These are phyloP conservation scores for Austroboletus eburneus DNA, from an alignment of 768 basidiomycete genomes.

Conservation along the genomic window DNA sequence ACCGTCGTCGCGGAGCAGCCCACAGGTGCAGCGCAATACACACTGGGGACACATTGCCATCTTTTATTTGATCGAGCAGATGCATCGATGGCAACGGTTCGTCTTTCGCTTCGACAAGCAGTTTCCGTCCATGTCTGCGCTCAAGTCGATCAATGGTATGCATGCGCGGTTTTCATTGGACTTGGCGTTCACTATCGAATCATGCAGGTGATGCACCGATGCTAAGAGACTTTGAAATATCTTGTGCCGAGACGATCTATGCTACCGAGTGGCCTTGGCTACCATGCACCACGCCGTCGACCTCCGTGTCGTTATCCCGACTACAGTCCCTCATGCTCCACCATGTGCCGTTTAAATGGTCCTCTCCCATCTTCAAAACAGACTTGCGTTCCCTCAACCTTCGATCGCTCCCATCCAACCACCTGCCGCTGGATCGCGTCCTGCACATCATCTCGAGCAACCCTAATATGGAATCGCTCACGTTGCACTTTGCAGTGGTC, in stretches of 20 bases:
- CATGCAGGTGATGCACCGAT: slow-evolving; percentile 64
- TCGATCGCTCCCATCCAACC: slow-evolving; percentile 58
- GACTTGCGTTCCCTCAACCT: slow-evolving; percentile 57
- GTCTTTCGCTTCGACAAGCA: slow-evolving; percentile 77
- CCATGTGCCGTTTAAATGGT: slow-evolving; percentile 74
- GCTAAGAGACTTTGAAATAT: slow-evolving; percentile 73
- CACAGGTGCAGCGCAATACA: slow-evolving; percentile 43
- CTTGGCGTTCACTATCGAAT: neutral
- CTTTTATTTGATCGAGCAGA: slow-evolving; percentile 74
- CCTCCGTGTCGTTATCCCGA: slow-evolving; percentile 38
- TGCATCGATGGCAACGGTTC: slow-evolving; percentile 80
- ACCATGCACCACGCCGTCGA: slow-evolving; percentile 43
- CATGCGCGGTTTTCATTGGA: neutral
- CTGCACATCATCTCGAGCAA: slow-evolving; percentile 62
- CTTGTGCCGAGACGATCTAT: slow-evolving; percentile 60
- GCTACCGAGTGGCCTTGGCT: slow-evolving; percentile 71
- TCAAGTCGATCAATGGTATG: slow-evolving; percentile 70
- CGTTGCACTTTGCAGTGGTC: slow-evolving; percentile 59
- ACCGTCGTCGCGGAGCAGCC: slow-evolving; percentile 22
- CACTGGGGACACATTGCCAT: slow-evolving; percentile 82
- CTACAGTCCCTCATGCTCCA: slow-evolving; percentile 60
- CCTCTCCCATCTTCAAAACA: slow-evolving; percentile 64
- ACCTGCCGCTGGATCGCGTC: slow-evolving; percentile 64
- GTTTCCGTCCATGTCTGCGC: slow-evolving; percentile 67
- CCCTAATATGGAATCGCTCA: slow-evolving; percentile 49